Percentiles rank a stretch among this genome's conserved stretches.
These are phyloP conservation scores for Monosporozyma yasuniensis DNA, from an alignment of 805 yeast species.

Conservation along the genomic window DNA sequence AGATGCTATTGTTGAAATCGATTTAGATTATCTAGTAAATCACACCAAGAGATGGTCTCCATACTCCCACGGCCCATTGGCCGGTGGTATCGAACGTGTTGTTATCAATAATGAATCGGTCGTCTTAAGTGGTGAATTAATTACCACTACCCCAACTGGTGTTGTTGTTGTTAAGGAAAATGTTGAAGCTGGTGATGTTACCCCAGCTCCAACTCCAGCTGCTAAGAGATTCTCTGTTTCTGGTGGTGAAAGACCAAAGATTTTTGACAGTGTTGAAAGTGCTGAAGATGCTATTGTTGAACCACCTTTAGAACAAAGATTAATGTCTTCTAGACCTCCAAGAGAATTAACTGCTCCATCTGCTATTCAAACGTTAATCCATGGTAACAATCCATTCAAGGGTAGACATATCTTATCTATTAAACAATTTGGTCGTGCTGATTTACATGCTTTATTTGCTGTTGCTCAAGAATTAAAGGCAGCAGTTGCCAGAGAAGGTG, in stretches of 20 bases:
- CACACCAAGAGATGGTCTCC: constrained; percentile 45
- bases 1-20: constrained; percentile 64
- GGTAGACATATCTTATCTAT: constrained; percentile 84
- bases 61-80: constrained; percentile 43
- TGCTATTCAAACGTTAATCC: constrained; percentile 67
- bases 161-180: constrained; percentile 40
- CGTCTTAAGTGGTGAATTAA: constrained; percentile 72
- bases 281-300: constrained; percentile 49
- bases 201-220: constrained; percentile 30
- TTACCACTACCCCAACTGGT: constrained; percentile 55
- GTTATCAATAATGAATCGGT: constrained; percentile 68
- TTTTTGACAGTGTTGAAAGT: constrained; percentile 32
- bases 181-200: constrained; percentile 23
- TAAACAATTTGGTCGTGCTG: constrained; percentile 75
- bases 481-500: constrained; percentile 94
- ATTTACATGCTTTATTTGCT: constrained; percentile 85
- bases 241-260: constrained; percentile 31
- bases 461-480: constrained; percentile 97
- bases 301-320: constrained; percentile 32
- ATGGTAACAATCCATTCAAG: constrained; percentile 81
- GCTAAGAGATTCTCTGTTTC: constrained; percentile 45
- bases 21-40: constrained; percentile 54
- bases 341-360: constrained; percentile 67
- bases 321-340: constrained; percentile 67
- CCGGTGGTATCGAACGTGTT: constrained; percentile 86